Evolutionary conservation across 2,329 filamentous ascomycete species (phyloP), one percentile per base, ranked within the genome.

Genomic region (Exophiala sideris): DNA sequence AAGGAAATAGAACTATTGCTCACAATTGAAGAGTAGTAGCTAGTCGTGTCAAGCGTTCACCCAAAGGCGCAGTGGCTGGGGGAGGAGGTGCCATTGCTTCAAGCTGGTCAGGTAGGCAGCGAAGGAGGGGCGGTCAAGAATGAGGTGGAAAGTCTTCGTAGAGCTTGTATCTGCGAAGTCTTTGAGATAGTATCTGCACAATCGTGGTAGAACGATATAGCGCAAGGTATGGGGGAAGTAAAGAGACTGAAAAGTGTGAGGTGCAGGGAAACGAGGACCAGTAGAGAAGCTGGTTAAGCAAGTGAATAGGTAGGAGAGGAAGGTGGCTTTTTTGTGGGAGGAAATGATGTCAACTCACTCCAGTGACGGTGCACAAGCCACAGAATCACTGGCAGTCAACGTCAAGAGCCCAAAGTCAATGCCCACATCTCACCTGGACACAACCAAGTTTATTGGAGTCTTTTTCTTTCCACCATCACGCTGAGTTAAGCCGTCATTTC

Each of bases 21-120:
- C 34, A 60, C 42, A 71, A 99, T 79, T 97, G 94, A 64, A 97
- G 79, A 42, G 91, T 97, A 73, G 95, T 85, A 63, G 87, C 91
- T 64, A 97, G 80, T 64, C 82, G 79, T 66, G 89, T 74, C 57
- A 96, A 76, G 68, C 91, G 83, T 77, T 94, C 85, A 68, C 77
- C 75, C 66, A 94, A 78, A 70, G 89, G 85, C 72, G 87, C 73
- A 65, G 76, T 80, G 54, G 87, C 76, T 55, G 86, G 76, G 62
- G 88, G 86, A 72, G 87, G 86, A 75, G 88, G 87, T 74, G 88
- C 83, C 86, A 89, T 89, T 46, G 52, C 50, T 42, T 50, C 11
- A 45, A 56, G 24, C 35, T 42, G 42, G 38, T 45, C 24, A 46
- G 33, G 46, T 5, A n/a, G 40, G 42, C 18, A 45, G 24, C 24